Percentiles rank a stretch among this genome's conserved stretches.
These are phyloP conservation scores for Agarophyton chilense DNA, from an alignment of 23 red algal species.

Conservation along the genomic window DNA sequence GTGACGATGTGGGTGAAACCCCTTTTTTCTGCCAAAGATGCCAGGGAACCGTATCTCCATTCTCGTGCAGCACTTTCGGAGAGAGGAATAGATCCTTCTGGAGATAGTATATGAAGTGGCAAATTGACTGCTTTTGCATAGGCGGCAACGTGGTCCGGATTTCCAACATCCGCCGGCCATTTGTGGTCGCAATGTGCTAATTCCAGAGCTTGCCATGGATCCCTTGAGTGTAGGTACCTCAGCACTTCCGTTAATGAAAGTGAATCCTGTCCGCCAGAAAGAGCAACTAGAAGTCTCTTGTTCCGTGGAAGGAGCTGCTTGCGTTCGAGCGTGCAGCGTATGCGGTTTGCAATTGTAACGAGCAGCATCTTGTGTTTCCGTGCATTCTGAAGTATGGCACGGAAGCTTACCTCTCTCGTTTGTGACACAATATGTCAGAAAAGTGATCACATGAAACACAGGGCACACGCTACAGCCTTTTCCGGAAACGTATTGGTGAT, in stretches of 20 bases:
- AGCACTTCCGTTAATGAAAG: conserved; percentile 55
- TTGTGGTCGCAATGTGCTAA: conserved; percentile 71
- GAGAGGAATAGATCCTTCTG: neutral
- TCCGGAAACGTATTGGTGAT: too few relatives aligned
- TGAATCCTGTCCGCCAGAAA: conserved; percentile 77
- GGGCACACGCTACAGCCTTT: too few relatives aligned
- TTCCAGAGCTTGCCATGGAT: conserved; percentile 33
- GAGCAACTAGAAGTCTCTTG: conserved; percentile 44
- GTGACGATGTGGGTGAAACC: conserved; percentile 36
- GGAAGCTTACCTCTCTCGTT: too few relatives aligned
- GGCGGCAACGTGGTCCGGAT: conserved; percentile 40
- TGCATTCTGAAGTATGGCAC: neutral
- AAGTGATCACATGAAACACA: too few relatives aligned
- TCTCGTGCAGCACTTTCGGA: conserved; percentile 72
- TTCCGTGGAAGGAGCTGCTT: conserved; percentile 40
- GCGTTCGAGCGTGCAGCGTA: conserved; percentile 22
- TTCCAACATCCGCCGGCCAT: conserved; percentile 72
- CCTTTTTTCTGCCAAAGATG: conserved; percentile 11
- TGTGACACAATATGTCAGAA: too few relatives aligned
- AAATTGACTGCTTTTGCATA: conserved; percentile 30
- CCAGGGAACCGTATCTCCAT: conserved; percentile 68
- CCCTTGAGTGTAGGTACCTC: conserved; percentile 3
- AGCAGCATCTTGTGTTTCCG: neutral
- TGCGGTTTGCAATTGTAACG: conserved; percentile 16
- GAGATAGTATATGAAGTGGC: conserved; percentile 36